Base-by-base conservation (phyloP, 2,329 filamentous ascomycete species). In the Colletotrichum filicis region DNA sequence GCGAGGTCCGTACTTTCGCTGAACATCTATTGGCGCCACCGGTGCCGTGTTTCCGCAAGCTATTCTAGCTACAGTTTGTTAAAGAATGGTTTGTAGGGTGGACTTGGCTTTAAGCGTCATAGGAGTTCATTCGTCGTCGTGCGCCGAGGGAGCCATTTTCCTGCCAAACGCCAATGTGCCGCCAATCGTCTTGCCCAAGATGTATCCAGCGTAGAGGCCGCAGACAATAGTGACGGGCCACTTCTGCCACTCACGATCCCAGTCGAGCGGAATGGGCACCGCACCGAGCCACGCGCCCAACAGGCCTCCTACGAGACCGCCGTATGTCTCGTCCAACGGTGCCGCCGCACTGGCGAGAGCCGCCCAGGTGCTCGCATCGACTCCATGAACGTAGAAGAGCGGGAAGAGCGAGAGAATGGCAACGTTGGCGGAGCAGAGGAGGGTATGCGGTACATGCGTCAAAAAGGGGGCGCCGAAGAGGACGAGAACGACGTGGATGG, bases 201-300 rank as follows among this genome's bases (percentile, higher is more conserved):
- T 87, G 82, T 94, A 95, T 1, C 97, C 97, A 6, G 90, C 83
- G 82, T 97, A 98, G 22, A 93, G 87, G 3, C 97, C 97, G 2
- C 90, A 91, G 5, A 98, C 84, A 71, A 99, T 93, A 0, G 97
- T 99, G 60, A 98, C 92, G 0, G 97, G 97, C 94, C 96, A 99
- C 82, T 93, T 94, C 89, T 99, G 97, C 97, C 97, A 99, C 77
- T 97, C 95, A n/a, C 97, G 92, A 82, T 99, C 97, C 96, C 96
- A 98, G 82, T 99, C 97, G 76, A 99, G 86, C 2, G 97, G 97
- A 77, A 99, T 98, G 0, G 97, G 97, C 66, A 98, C 91, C 8
- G 97, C 97, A 4, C 97, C 97, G 55, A 98, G 85, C 97, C 97
- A 98, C 53, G 94, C 95, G 6, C 97, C 97, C 1, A 96, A 78